A percentile compares a stretch with the other conserved stretches of the same genome.
phyloP scores from a whole-genome alignment of 2,329 filamentous ascomycete genomes.

The Fusarium incarnatum region DNA sequence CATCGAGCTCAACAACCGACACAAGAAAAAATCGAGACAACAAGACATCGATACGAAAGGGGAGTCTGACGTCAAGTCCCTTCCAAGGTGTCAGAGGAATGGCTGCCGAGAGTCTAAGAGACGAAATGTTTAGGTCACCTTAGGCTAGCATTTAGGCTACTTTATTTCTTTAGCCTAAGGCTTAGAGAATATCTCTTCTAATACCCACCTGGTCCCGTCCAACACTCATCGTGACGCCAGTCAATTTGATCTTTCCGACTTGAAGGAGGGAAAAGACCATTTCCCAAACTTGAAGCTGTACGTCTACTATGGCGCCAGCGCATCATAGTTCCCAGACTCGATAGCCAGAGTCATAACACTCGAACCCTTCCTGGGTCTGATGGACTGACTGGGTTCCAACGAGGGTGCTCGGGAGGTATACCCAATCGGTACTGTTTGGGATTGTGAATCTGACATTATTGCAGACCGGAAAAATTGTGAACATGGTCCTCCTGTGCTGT shows the following conservation, averaged over 20 bases:
- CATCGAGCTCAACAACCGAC: not conserved
- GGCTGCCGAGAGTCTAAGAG: not conserved
- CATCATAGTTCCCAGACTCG: fast-evolving
- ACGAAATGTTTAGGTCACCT: not conserved
- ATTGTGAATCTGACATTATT: not conserved
- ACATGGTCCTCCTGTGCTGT: not conserved
- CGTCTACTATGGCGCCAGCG: not conserved
- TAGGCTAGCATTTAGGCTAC: not conserved
- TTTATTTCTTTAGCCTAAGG: not conserved
- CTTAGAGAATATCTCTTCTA: not conserved
- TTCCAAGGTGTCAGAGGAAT: fast-evolving
- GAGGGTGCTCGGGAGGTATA: not conserved
- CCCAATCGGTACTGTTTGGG: not conserved
- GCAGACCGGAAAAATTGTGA: not conserved
- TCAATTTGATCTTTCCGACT: not conserved
- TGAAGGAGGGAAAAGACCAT: not conserved
- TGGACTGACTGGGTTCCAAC: fast-evolving
- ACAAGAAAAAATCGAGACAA: too few species aligned
- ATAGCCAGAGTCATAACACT: not conserved
- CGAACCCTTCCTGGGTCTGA: not conserved
- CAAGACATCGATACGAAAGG: too few species aligned
- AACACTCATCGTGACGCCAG: not conserved
- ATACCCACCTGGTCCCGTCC: not conserved
- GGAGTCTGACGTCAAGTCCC: not conserved
- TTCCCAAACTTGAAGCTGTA: not conserved